A percentile compares a stretch with the other conserved stretches of the same genome.
Evolutionary conservation across 768 basidiomycete genomes (phyloP).

Genomic region (Tulasnella sp.): DNA sequence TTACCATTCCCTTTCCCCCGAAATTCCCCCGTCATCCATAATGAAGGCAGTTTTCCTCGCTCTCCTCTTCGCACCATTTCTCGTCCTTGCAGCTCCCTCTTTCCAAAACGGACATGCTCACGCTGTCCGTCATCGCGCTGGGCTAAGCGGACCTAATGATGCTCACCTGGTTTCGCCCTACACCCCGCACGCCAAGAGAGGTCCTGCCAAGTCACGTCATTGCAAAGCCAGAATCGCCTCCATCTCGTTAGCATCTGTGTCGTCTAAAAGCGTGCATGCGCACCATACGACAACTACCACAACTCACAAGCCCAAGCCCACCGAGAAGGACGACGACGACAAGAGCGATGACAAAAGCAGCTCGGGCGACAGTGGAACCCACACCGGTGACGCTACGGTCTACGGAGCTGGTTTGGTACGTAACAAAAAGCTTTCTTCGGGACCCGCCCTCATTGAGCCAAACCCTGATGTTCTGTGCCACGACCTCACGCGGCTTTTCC

Average conservation of each 20-base stretch:
- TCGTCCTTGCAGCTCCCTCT: background rate
- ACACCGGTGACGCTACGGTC: background rate
- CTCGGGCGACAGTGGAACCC: background rate
- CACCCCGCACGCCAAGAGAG: background rate
- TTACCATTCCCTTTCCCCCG: background rate
- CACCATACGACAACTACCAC: too few species aligned
- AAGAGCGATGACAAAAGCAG: background rate
- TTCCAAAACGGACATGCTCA: background rate
- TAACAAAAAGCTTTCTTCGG: background rate
- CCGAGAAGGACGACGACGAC: background rate
- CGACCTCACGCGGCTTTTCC: background rate
- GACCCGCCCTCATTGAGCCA: background rate
- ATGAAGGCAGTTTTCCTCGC: background rate
- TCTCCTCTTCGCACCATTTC: background rate
- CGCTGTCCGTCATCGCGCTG: background rate
- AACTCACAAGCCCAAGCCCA: background rate
- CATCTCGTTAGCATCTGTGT: background rate
- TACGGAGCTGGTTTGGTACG: conserved; percentile 9
- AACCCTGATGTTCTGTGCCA: background rate
- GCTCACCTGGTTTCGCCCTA: background rate
- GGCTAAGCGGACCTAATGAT: background rate
- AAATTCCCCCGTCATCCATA: background rate
- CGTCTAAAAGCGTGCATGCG: background rate
- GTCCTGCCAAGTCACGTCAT: background rate
- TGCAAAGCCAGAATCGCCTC: background rate